phyloP scores from a whole-genome alignment of 208 protist genomes.

The Wallacemonas sp. region DNA sequence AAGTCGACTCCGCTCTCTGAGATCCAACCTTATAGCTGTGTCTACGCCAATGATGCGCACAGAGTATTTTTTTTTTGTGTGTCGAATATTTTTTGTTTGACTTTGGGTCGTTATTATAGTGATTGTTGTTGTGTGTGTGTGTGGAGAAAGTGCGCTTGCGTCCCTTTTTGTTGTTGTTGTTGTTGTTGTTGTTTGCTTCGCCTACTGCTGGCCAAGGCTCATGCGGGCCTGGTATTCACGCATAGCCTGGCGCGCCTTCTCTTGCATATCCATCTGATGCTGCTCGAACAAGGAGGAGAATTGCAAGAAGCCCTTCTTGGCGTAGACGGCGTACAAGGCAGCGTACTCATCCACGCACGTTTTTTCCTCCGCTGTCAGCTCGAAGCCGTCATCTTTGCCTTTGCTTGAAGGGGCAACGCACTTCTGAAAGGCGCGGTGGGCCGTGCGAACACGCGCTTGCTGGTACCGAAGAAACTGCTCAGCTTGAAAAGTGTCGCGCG shows the following conservation, averaged over 20 bases:
- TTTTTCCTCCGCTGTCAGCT: constrained; percentile 57
- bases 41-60: too few species aligned
- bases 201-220: constrained; percentile 51
- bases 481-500: constrained; percentile 62
- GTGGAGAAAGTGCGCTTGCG: neutral
- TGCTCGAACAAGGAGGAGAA: constrained; percentile 75
- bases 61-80: too few species aligned
- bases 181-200: neutral
- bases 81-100: too few species aligned
- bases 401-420: constrained; percentile 64
- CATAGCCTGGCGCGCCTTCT: constrained; percentile 53
- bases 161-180: too few species aligned
- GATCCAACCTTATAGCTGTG: too few species aligned
- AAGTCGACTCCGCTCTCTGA: too few species aligned
- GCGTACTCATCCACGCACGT: constrained; percentile 84
- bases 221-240: constrained; percentile 67
- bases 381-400: constrained; percentile 43
- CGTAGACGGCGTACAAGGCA: constrained; percentile 66
- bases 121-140: constrained; percentile 4
- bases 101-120: too few species aligned
- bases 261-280: constrained; percentile 70
- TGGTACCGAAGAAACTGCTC: constrained; percentile 79
- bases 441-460: constrained; percentile 50
- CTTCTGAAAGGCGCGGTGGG: constrained; percentile 73
- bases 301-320: constrained; percentile 62